Base-by-base conservation (phyloP, 768 basidiomycete genomes). In the Dioszegia aurantiaca region DNA sequence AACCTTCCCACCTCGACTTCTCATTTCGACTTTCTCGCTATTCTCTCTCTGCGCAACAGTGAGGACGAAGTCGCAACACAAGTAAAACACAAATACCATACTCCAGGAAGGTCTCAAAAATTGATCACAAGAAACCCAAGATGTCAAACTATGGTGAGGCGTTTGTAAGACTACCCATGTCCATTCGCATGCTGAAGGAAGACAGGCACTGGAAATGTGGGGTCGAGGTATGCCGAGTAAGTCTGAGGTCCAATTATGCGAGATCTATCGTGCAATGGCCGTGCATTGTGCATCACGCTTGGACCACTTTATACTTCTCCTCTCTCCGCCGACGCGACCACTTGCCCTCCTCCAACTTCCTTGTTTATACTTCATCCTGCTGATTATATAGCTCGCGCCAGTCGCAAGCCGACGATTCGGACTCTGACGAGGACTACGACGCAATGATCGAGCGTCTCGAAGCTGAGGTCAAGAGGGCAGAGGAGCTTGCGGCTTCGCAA, bases 141-240 rank as follows among this genome's bases (percentile, higher is more conserved):
- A 53, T 53, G 51, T 37, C 36, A 3, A 28, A 16, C 19, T 40
- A 53, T n/a, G 36, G 51, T 53, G 37, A 27, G 51, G 6, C 19
- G 12, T 42, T n/a, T 42, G 8, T 16, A 5, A 8, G 12, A 21
- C 36, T 9, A 16, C 40, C 19, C 5, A 17, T 5, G 6, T 42
- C 40, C 40, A 17, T 8, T 8, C 5, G 4, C 9, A 42, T n/a
- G 40, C 40, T 21, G 19, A 16, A 42, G 9, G 40, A n/a, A 5
- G 40, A 9, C 21, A 42, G 40, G 16, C 40, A 42, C 21, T 26
- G 46, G 12, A n/a, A 47, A 47, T 31, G 46, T 26, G 10, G 44
- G 44, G 4, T 5, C 9, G 16, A 41, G 4, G 40, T n/a, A 33
- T 6, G 17, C 44, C 8, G 19, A 19, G 44, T 45, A 45, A 27